Base-by-base conservation (phyloP, 495 filamentous ascomycete species). In the Tuber brumale region DNA sequence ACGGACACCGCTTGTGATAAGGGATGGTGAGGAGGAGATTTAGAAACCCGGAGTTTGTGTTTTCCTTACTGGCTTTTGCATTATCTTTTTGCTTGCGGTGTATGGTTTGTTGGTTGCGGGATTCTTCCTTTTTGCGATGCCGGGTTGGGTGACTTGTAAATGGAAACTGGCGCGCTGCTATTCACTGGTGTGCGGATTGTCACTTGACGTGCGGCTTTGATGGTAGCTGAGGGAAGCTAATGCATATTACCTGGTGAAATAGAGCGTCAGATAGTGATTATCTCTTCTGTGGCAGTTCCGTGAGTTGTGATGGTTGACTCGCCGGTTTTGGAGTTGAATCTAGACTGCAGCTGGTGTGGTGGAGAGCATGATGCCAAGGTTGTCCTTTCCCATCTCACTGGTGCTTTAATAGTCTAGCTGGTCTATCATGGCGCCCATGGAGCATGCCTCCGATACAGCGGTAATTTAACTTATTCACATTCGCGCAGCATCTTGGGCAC, bases 1-100 rank as follows among this genome's bases (percentile, higher is more conserved):
- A 72, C 75, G 76, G 45, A 82, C 81, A n/a, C 81, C 81, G 16
- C 46, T 82, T 16, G 81, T 82, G n/a, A 18, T 46, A 18, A 74
- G 76, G 16, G 81, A 70, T 21, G 76, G 76, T 45, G 75, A 74
- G 42, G 78, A 35, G 41, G 79, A 79, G 43, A 69, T 72, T 75
- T 73, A 71, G 57, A 70, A 44, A 31, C 69, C 42, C 69, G 41
- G 61, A 72, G 27, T 51, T 44, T 74, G 70, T 69, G 23, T 42
- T 31, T 35, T 57, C 27, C 35, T 66, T 66, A 35, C 27, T 31
- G 3, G 57, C 12, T 35, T 66, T 66, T 66, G n/a, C 31, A 35
- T 66, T 66, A 27, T 31, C 57, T 66, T 31, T 61, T 66, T 35
- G 57, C 57, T 61, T 61, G 57, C 57, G 57, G 57, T 66, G 57